These are phyloP conservation scores for Chrysopogon serrulatus DNA, from an alignment of 176 grass and related monocot genomes.

Conservation along the genomic window DNA sequence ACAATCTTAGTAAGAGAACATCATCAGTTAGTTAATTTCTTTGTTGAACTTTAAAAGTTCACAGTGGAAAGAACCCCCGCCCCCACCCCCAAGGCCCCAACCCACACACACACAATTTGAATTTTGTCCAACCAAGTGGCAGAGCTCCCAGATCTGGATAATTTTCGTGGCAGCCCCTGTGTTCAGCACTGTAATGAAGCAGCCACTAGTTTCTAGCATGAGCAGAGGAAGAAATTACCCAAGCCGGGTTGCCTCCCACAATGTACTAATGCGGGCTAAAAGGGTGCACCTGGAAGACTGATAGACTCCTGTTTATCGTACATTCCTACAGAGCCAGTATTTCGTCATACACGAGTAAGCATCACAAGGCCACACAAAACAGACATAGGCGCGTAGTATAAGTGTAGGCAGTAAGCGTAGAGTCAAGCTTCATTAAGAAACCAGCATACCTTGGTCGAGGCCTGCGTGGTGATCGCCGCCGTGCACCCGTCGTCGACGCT, in stretches of 20 bases:
- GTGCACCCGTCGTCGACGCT: slow-evolving; percentile 66
- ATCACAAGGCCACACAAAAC: neutral
- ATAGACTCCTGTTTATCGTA: neutral
- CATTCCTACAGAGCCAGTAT: neutral
- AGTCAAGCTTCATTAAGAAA: neutral
- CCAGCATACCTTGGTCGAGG: slow-evolving; percentile 78
- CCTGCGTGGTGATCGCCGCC: slow-evolving; percentile 73
- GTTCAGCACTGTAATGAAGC: neutral
- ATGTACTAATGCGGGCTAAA: neutral
- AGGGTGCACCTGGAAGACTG: neutral
- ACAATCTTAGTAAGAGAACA: neutral
- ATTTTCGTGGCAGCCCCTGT: too few relatives aligned
- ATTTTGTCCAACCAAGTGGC: neutral
- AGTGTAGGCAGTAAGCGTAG: neutral
- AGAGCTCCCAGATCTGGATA: neutral
- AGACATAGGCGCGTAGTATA: neutral
- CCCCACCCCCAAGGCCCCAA: too few relatives aligned
- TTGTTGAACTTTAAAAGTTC: neutral
- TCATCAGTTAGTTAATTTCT: neutral
- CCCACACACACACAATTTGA: neutral
- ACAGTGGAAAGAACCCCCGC: neutral
- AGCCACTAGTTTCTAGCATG: neutral
- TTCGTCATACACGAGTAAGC: neutral
- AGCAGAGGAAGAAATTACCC: neutral
- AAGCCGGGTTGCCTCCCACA: neutral